phyloP scores from a whole-genome alignment of 106 monocot genomes.

The Dioscorea dumetorum region DNA sequence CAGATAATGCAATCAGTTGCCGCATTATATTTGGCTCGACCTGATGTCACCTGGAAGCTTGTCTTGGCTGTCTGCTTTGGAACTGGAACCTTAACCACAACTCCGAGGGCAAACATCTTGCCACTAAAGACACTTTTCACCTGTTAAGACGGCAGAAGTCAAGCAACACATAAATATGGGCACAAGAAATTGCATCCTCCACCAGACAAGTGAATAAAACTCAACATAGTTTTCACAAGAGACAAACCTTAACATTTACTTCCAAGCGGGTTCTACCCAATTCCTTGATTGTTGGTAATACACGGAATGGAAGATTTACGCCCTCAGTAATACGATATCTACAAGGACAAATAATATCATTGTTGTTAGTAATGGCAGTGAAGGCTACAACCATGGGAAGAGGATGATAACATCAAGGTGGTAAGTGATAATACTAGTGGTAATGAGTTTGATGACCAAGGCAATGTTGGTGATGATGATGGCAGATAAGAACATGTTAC shows the following conservation, averaged over 20 bases:
- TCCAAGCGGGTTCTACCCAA: slow-evolving; percentile 94
- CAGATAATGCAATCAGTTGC: slow-evolving; percentile 91
- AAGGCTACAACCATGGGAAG: too few species aligned
- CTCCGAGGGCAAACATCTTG: slow-evolving; percentile 99
- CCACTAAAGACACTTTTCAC: slow-evolving; percentile 98
- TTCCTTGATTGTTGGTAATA: slow-evolving; percentile 96
- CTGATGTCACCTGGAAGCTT: slow-evolving; percentile 96
- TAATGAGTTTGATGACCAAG: too few species aligned
- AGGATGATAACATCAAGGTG: too few species aligned
- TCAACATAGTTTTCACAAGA: too few species aligned
- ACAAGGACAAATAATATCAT: neutral
- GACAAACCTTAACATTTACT: slow-evolving; percentile 94
- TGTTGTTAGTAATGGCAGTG: too few species aligned
- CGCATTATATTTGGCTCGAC: slow-evolving; percentile 98
- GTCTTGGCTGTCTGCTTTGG: slow-evolving; percentile 99
- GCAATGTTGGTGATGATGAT: too few species aligned
- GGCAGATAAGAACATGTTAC: too few species aligned
- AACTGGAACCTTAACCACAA: slow-evolving; percentile 95
- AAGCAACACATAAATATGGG: neutral
- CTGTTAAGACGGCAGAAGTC: slow-evolving; percentile 24
- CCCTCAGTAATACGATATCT: slow-evolving; percentile 99
- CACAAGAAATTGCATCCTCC: neutral
- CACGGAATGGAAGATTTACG: slow-evolving; percentile 97
- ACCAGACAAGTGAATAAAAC: neutral
- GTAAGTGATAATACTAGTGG: too few species aligned